Conservation (phyloP, 495 filamentous ascomycete genomes). For the Pyronema omphalodes region DNA sequence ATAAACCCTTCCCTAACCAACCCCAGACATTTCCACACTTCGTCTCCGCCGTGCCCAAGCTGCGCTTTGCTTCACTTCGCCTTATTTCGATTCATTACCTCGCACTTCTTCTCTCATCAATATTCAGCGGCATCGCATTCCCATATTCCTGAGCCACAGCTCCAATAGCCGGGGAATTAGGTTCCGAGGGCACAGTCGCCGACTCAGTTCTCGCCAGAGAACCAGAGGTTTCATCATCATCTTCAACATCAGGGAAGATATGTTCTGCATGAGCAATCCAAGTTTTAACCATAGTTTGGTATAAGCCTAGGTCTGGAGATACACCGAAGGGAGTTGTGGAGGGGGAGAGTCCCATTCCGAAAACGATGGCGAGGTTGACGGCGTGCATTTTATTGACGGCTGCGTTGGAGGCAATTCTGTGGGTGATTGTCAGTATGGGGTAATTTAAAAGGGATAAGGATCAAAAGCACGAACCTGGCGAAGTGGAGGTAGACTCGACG, state of each 20-base stretch:
- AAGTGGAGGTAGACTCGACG: constrained; percentile 25
- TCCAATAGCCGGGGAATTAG: background rate
- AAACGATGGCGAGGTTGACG: constrained; percentile 25
- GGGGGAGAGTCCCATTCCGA: constrained; percentile 25
- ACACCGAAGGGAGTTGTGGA: constrained; percentile 19
- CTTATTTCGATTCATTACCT: too few species aligned
- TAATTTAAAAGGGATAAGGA: background rate
- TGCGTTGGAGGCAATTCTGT: constrained; percentile 21
- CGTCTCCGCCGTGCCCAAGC: too few species aligned
- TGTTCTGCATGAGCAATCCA: constrained; percentile 21
- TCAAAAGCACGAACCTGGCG: constrained; percentile 12
- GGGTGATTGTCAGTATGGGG: constrained; percentile 3
- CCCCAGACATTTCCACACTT: too few species aligned
- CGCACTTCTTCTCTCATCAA: background rate
- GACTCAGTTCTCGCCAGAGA: background rate
- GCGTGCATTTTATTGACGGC: constrained; percentile 24
- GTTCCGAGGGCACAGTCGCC: background rate
- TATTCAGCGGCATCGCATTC: background rate
- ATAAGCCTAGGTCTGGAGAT: constrained; percentile 21
- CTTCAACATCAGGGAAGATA: constrained; percentile 18
- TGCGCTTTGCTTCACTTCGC: too few species aligned
- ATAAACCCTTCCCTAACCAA: too few species aligned
- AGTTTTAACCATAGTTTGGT: constrained; percentile 24
- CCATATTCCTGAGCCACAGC: background rate
- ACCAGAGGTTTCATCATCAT: background rate